Evolutionary conservation across 129 eudicot genomes (phyloP), one percentile per base, ranked within the genome.

Genomic region (Flaveria robusta): DNA sequence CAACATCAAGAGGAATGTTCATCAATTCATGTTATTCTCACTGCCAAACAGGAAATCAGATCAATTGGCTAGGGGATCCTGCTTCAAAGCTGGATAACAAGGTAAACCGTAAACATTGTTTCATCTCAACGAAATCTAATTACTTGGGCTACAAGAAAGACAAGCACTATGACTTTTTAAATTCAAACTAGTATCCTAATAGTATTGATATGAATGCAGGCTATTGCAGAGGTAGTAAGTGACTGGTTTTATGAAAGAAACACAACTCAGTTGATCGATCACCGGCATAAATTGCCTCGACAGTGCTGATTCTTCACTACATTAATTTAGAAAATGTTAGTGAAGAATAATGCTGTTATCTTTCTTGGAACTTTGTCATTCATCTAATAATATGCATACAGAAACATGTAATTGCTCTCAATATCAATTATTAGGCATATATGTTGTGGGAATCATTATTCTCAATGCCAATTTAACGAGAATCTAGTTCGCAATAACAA

Each of bases 21-120:
- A 82, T 82, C 71, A 82, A 77, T 39, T 77, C 82, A 18, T 82
- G 86, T 43, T 77, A 77, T 56, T 71, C 79, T 66, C 86, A 82
- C 12, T 82, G 86, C 82, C 86, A 82, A 72, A 43, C 86, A 52
- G 82, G 86, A 34, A 82, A 77, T 23, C 82, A 77, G 46, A 55
- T 82, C 18, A 82, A 74, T 46, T 82, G 86, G 86, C 64, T 82
- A 29, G 86, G 86, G 66, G 79, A 82, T 65, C 39, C 86, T 55
- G 82, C 86, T 72, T 82, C 86, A 43, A 82, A 66, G 66, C 46
- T 82, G 71, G 79, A 82, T 77, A 82, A 82, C 49, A 82, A 82
- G 82, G 82, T 77, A 71, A 69, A 26, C 26, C 79, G 79, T 77
- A 71, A 69, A 26, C 26, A 22, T 27, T 24, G 6, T n/a, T 71